Base-by-base conservation (phyloP, 1,139 yeast genomes). In the Geotrichum siamense region DNA sequence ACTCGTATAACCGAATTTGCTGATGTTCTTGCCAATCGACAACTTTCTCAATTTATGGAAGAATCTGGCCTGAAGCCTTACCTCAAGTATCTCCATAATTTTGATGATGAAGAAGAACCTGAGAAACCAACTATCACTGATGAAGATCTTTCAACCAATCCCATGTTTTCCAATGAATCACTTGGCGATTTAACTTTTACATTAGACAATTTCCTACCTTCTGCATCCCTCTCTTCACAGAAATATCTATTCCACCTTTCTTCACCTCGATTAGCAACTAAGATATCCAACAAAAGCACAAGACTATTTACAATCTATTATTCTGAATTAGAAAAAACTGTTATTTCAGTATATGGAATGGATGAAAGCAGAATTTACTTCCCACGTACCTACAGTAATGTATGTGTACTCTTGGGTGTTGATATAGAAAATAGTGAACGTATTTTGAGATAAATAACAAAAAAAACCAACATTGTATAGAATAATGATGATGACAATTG, bases 191-290 rank as follows among this genome's bases (percentile, higher is more conserved):
- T 61, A 12, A 49, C 61, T 12, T 49, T 48, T 27, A 43, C 49
- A 6, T 51, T 67, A 38, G 69, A 64, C 46, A 59, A 58, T 33
- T 67, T 65, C 43, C 51, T 67, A 21, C 67, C 66, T 2, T 55
- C 61, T 3, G 68, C 67, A 2, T 52, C 59, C 0, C 55, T 62
- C 53, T 65, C 62, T 41, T 53, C 64, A 10, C 55, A 55, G 26
- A 46, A 50, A 12, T 50, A 56, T 17, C 54, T 67, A 31, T 59
- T 55, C 33, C 47, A 53, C 25, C 53, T 67, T 13, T 44, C 59
- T 3, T 62, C 68, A 13, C 69, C 69, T 0, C 52, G 61, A 2
- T 50, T 62, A 19, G 65, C 64, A 1, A 53, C 61, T 3, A 51
- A 53, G 8, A 60, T 67, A 34, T 57, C 65, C 3, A 51, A 53